A percentile compares a stretch with the other conserved stretches of the same genome.
These are phyloP conservation scores for Xylaria arbuscula DNA, from an alignment of 2,329 filamentous ascomycete species.

Conservation along the genomic window DNA sequence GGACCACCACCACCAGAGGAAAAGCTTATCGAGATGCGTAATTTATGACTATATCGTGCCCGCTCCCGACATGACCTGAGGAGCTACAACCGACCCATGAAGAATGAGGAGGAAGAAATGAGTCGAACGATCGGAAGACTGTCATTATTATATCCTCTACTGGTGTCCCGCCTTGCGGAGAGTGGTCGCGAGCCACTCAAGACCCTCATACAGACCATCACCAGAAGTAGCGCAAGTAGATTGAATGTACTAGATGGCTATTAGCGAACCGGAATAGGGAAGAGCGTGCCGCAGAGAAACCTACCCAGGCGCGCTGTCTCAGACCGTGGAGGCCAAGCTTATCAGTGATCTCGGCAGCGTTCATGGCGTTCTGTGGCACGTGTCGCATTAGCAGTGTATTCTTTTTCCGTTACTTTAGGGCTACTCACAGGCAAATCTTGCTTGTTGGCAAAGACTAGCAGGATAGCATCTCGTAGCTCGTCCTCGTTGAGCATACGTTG, in stretches of 20 bases:
- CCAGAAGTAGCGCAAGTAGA: conserved; percentile 98
- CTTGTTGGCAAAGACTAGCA: conserved; percentile 99
- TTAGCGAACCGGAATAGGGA: conserved; percentile 27
- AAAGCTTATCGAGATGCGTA: conserved; percentile 51
- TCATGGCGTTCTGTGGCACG: conserved; percentile 88
- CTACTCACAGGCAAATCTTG: conserved; percentile 93
- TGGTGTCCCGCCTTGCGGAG: conserved; percentile 79
- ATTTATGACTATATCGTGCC: conserved; percentile 66
- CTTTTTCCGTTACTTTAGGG: conserved; percentile 41
- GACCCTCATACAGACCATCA: conserved; percentile 99
- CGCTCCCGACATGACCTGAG: conserved; percentile 65
- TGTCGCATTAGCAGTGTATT: conserved; percentile 41
- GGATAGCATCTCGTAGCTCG: conserved; percentile 95
- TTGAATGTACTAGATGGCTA: conserved; percentile 85
- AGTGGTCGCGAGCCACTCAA: conserved; percentile 89
- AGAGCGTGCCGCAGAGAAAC: conserved; percentile 52
- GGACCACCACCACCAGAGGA: conserved; percentile 44
- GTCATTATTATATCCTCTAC: conserved; percentile 59
- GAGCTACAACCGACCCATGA: conserved; percentile 68
- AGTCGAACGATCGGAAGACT: conserved; percentile 55
- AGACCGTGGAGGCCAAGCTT: conserved; percentile 99
- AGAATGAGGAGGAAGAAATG: conserved; percentile 55
- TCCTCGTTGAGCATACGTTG: conserved; percentile 99
- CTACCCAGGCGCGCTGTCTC: conserved; percentile 98
- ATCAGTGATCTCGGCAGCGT: conserved; percentile 99